Conservation (phyloP, 495 filamentous ascomycete species). For the Chaetomium cochliodes region DNA sequence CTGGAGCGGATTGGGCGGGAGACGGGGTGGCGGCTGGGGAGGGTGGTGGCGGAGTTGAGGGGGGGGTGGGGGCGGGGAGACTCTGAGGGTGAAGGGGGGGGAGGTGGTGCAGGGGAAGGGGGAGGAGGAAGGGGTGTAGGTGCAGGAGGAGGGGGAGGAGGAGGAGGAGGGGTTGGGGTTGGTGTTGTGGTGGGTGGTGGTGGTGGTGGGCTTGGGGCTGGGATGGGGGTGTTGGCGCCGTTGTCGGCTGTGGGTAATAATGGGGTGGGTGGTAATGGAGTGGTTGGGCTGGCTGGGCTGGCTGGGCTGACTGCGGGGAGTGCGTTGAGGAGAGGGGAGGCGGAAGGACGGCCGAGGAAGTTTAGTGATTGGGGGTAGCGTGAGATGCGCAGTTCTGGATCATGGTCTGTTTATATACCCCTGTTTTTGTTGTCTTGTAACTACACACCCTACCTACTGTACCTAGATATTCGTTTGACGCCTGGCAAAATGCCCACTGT, state of each 20-base stretch:
- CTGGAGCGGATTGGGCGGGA: constrained; percentile 71
- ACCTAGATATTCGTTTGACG: too few species aligned
- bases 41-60: constrained; percentile 66
- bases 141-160: constrained; percentile 48
- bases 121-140: constrained; percentile 42
- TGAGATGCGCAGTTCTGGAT: neutral
- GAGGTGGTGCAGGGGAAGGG: neutral
- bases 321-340: neutral
- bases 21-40: constrained; percentile 73
- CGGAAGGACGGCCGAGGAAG: neutral
- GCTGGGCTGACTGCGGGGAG: neutral
- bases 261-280: neutral
- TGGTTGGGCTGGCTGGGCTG: neutral
- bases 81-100: constrained; percentile 51
- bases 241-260: neutral
- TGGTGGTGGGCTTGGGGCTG: neutral
- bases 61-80: constrained; percentile 80
- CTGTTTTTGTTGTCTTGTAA: neutral
- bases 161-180: neutral
- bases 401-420: neutral
- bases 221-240: neutral
- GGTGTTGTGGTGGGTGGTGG: neutral
- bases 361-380: neutral
- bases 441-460: too few species aligned
- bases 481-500: neutral